These are phyloP conservation scores for Hemerocallis citrina DNA, from an alignment of 106 monocot species.

Conservation along the genomic window DNA sequence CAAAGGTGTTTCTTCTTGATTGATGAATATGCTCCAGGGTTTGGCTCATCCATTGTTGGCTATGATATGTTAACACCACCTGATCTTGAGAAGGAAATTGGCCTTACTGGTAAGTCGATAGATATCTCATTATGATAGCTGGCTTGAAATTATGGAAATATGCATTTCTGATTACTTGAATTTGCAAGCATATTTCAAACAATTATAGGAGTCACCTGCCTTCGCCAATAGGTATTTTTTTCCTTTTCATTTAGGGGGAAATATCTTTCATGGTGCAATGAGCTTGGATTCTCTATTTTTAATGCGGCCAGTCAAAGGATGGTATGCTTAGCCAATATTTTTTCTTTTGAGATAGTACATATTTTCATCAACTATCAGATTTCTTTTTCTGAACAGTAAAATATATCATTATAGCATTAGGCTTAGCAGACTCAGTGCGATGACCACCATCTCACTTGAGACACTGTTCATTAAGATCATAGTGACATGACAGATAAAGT, in stretches of 20 bases:
- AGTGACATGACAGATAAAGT: not conserved
- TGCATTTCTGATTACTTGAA: no score
- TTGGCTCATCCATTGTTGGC: constrained; percentile 79
- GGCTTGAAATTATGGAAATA: constrained; percentile 1
- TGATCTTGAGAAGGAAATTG: constrained; percentile 92
- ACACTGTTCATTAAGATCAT: not conserved
- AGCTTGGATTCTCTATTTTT: constrained; percentile 87
- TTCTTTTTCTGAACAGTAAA: no score
- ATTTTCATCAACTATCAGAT: not conserved
- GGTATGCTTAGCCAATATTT: constrained; percentile 43
- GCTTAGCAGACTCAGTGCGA: not conserved
- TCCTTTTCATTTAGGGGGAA: constrained; percentile 77
- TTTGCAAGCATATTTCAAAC: not conserved
- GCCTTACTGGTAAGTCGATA: constrained; percentile 60
- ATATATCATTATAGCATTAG: no score
- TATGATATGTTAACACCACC: constrained; percentile 97
- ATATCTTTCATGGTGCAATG: constrained; percentile 98
- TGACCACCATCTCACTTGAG: not conserved
- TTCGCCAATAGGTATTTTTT: not conserved
- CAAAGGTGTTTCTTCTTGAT: constrained; percentile 86
- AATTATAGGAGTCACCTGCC: not conserved
- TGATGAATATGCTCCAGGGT: constrained; percentile 93
- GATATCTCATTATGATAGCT: not conserved
- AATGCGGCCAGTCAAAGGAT: constrained; percentile 92
- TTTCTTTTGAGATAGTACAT: not conserved